Evolutionary conservation across 768 basidiomycete species (phyloP).

Genomic region (Cantharellus anzutake): DNA sequence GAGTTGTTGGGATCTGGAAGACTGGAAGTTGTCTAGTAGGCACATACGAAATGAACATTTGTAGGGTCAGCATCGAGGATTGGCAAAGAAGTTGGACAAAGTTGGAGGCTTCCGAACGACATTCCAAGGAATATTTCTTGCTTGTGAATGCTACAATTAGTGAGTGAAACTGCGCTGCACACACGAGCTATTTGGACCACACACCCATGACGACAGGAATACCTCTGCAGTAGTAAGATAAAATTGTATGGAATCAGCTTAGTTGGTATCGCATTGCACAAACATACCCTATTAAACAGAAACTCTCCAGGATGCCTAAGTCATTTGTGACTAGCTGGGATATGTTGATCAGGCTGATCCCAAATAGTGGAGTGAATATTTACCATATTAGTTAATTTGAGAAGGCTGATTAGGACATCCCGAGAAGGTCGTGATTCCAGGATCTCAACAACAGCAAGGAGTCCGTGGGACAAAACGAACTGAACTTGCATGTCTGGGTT

Average conservation of each 20-base stretch:
- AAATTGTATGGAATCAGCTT: conserved; percentile 2
- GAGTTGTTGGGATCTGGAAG: not conserved
- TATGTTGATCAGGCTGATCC: not conserved
- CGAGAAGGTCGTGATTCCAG: conserved; percentile 72
- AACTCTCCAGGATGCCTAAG: conserved; percentile 76
- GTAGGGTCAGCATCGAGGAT: conserved; percentile 80
- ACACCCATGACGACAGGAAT: conserved; percentile 89
- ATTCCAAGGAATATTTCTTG: conserved; percentile 84
- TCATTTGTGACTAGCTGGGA: conserved; percentile 37
- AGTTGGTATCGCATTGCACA: not conserved
- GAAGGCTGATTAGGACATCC: conserved; percentile 66
- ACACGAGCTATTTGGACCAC: conserved; percentile 11
- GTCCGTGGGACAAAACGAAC: conserved; percentile 81
- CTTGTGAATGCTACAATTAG: conserved; percentile 59
- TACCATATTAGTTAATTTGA: conserved; percentile 83
- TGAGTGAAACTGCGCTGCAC: conserved; percentile 5
- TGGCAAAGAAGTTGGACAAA: conserved; percentile 87
- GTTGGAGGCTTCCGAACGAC: conserved; percentile 84
- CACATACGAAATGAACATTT: conserved; percentile 96
- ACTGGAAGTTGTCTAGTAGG: not conserved
- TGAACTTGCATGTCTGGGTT: conserved; percentile 74
- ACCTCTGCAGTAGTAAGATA: conserved; percentile 30
- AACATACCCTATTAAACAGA: conserved; percentile 72
- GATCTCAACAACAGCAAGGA: conserved; percentile 87
- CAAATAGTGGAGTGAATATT: conserved; percentile 11